Evolutionary conservation across 2,329 filamentous ascomycete species (phyloP).

Genomic region (Pseudogymnoascus sp.): DNA sequence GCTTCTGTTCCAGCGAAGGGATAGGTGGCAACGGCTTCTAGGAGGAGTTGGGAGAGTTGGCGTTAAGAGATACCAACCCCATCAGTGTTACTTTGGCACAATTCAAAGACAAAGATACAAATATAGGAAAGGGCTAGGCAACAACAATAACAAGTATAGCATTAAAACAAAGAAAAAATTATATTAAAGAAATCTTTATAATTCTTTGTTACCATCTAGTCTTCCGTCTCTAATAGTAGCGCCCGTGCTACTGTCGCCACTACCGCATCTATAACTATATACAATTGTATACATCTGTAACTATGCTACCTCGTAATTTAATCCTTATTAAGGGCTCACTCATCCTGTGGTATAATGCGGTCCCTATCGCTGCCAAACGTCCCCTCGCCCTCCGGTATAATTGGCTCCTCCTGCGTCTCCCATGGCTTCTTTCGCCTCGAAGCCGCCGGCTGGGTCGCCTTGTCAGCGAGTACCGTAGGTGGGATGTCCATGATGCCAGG

Average conservation of each 20-base stretch:
- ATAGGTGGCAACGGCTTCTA: background rate
- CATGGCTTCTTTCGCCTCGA: slow-evolving; percentile 57
- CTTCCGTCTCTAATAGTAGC: background rate
- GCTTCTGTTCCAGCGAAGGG: background rate
- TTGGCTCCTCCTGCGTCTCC: slow-evolving; percentile 51
- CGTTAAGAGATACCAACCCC: background rate
- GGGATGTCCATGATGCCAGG: slow-evolving; percentile 85
- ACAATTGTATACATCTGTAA: background rate
- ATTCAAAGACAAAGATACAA: background rate
- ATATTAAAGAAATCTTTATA: background rate
- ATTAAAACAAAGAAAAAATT: background rate
- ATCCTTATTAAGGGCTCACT: background rate
- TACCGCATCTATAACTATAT: background rate
- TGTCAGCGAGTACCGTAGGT: slow-evolving; percentile 63
- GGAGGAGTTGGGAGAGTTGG: background rate
- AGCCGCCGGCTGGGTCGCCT: slow-evolving; percentile 39
- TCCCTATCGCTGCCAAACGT: slow-evolving; percentile 25
- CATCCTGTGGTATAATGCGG: slow-evolving; percentile 22
- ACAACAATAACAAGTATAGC: background rate
- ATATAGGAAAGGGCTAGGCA: background rate
- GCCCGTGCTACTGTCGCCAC: background rate
- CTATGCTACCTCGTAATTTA: background rate
- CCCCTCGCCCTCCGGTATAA: slow-evolving; percentile 30
- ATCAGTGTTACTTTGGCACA: background rate
- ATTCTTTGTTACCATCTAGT: background rate